Evolutionary conservation across 1,284 basidiomycete genomes (phyloP).

Genomic region (Rhodofomes roseus): DNA sequence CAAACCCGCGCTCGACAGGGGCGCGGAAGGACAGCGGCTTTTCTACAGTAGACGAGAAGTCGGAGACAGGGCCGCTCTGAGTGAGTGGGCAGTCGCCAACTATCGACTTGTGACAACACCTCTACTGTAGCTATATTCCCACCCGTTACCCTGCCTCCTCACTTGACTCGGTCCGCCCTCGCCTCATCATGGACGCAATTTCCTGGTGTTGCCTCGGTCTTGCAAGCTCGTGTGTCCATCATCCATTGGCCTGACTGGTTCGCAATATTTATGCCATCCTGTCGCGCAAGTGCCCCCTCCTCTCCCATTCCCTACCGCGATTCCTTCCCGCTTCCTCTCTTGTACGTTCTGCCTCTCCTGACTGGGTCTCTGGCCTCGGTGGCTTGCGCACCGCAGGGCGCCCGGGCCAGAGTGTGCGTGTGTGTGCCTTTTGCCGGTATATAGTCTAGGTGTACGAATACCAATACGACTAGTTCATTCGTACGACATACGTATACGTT

Average conservation of each 20-base stretch:
- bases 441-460: constrained; percentile 3
- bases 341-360: constrained; percentile 2
- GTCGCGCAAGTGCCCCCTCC: not conserved
- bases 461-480: not conserved
- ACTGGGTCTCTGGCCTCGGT: constrained; percentile 1
- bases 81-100: not conserved
- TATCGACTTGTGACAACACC: not conserved
- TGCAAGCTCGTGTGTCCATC: not conserved
- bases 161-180: too few relatives aligned
- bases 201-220: not conserved
- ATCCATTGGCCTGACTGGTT: constrained; percentile 7
- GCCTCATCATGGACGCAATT: not conserved
- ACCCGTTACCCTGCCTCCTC: not conserved
- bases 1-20: constrained; percentile 15
- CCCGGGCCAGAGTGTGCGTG: not conserved
- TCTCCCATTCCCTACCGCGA: not conserved
- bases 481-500: not conserved
- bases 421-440: not conserved
- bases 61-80: constrained; percentile 4
- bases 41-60: constrained; percentile 9
- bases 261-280: constrained; percentile 10
- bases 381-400: not conserved
- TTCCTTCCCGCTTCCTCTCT: not conserved
- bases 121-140: constrained; percentile 1
- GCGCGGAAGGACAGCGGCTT: constrained; percentile 23